Conservation (phyloP, 805 yeast species). For the Cyberlindnera amylophila region DNA sequence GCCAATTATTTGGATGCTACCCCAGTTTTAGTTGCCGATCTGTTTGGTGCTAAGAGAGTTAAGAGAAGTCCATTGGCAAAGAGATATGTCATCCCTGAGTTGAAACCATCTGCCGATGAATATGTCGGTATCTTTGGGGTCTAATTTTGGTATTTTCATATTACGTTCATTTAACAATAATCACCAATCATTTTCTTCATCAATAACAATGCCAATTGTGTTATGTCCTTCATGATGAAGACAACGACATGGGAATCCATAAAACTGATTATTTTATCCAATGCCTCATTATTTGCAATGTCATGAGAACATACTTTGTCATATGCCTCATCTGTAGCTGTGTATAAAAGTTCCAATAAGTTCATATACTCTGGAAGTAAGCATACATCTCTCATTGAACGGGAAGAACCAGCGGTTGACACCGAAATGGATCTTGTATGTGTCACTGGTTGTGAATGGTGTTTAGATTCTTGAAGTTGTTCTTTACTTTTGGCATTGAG, state of each 20-base stretch:
- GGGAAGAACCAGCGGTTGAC: conserved; percentile 7
- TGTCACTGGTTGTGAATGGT: conserved; percentile 1
- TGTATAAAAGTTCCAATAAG: conserved; percentile 3
- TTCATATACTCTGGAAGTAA: conserved; percentile 10
- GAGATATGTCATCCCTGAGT: no score
- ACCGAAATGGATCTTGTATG: conserved; percentile 11
- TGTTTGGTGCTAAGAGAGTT: background rate
- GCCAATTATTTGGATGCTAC: background rate
- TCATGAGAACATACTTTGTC: conserved; percentile 3
- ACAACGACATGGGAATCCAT: conserved; percentile 14
- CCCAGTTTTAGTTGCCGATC: conserved; percentile 2
- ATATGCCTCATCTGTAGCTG: conserved; percentile 1
- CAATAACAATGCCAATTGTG: conserved; percentile 3
- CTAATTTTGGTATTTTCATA: no score
- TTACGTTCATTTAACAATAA: conserved; percentile 5
- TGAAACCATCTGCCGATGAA: background rate
- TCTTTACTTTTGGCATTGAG: conserved; percentile 2
- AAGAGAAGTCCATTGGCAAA: background rate
- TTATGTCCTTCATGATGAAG: conserved; percentile 14
- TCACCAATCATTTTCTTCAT: conserved; percentile 7
- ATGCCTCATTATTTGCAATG: background rate
- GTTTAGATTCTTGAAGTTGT: conserved; percentile 3
- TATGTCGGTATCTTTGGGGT: conserved; percentile 1
- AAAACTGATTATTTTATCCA: conserved; percentile 9
- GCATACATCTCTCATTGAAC: conserved; percentile 15